phyloP scores from a whole-genome alignment of 306 rosid species.

The Cucurbita moschata region DNA sequence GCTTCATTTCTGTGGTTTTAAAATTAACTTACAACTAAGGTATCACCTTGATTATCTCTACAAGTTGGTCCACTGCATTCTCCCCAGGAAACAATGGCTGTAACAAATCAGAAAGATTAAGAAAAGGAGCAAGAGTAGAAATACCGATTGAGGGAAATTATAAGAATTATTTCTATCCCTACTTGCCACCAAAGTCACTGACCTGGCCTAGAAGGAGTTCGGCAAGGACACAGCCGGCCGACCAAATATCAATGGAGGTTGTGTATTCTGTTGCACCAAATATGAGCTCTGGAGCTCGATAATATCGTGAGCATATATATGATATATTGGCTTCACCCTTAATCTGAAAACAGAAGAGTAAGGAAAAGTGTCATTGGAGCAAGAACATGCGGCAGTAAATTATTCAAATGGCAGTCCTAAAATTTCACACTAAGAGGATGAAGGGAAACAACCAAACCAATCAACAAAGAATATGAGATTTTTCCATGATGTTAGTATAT shows the following conservation, averaged over 20 bases:
- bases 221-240: constrained; percentile 98
- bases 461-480: neutral
- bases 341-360: constrained; percentile 27
- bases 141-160: neutral
- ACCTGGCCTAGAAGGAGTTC: constrained; percentile 98
- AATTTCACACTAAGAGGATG: neutral
- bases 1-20: neutral
- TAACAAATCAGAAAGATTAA: neutral
- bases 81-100: constrained; percentile 96
- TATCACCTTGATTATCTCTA: constrained; percentile 84
- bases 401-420: neutral
- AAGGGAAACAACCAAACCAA: neutral
- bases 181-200: constrained; percentile 4
- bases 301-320: constrained; percentile 87
- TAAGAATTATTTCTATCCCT: neutral
- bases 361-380: neutral
- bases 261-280: constrained; percentile 97
- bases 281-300: constrained; percentile 95
- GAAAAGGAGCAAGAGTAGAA: neutral
- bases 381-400: neutral
- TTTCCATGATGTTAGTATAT: neutral
- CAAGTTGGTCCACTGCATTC: constrained; percentile 95
- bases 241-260: constrained; percentile 86
- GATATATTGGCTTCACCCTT: constrained; percentile 87
- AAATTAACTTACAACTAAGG: neutral